These are phyloP conservation scores for Nicotiana paniculata DNA, from an alignment of 257 asterid genomes.

Conservation along the genomic window DNA sequence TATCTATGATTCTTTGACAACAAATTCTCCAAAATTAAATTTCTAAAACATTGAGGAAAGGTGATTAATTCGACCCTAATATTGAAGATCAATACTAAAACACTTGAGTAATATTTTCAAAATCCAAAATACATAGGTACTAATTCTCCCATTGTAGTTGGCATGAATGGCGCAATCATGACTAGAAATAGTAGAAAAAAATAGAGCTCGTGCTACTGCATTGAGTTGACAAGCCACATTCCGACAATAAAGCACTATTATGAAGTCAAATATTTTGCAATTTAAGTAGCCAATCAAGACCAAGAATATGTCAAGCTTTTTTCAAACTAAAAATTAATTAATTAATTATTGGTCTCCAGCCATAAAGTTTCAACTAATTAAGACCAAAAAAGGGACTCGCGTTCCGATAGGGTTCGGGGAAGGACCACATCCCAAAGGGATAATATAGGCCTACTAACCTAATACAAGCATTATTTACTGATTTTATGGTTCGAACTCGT, in stretches of 20 bases:
- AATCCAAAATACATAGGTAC: neutral
- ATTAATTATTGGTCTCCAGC: neutral
- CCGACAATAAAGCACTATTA: neutral
- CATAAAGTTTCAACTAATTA: neutral
- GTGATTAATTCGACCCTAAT: neutral
- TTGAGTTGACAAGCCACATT: constrained; percentile 12
- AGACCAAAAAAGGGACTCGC: no score
- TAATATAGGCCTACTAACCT: no score
- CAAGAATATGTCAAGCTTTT: constrained; percentile 9
- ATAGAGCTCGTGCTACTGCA: neutral
- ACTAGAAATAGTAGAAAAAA: neutral
- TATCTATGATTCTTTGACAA: neutral
- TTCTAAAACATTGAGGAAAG: neutral
- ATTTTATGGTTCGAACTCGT: no score
- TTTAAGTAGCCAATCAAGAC: constrained; percentile 10
- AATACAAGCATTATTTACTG: no score
- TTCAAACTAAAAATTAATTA: neutral
- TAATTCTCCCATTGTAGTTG: neutral
- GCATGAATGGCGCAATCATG: constrained; percentile 26
- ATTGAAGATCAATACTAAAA: no score
- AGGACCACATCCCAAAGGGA: no score
- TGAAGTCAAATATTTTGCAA: constrained; percentile 2
- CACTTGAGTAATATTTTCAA: no score
- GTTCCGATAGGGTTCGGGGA: no score
- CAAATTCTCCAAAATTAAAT: neutral